Evolutionary conservation across 169 alveolate species (phyloP), one percentile per base, ranked within the genome.

Genomic region (Babesia ovata): DNA sequence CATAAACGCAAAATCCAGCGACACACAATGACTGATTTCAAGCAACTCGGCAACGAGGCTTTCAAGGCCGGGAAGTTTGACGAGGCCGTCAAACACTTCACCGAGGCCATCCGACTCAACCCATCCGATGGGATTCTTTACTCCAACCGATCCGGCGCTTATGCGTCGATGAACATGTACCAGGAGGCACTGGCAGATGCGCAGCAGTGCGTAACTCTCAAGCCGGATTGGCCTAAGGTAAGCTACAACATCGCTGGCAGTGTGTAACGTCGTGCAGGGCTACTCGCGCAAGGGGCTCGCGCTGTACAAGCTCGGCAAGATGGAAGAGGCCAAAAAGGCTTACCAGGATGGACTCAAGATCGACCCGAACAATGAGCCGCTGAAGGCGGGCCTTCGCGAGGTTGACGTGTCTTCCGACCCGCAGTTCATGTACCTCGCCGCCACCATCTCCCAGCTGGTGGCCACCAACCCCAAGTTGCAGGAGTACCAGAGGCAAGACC

Each of bases 91-190:
- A 93, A 93, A 59, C 91, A 83, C 73, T 97, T 95, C 89, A 81
- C 98, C 16, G 84, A 93, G 65, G 98, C 98, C n/a, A 96, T 97
- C 65, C 88, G 87, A 66, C 61, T 78, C n/a, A 90, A 91, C 79
- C 98, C 98, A 2, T 48, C 60, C 28, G 99, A 97, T 74, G 97
- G 92, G 70, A 95, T 96, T 10, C 91, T 96, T 10, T 96, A 95
- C 84, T 95, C 98, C 36, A 97, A 97, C 85, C 85, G 98, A 69
- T 93, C 98, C 10, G 99, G 98, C 24, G 96, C 97, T 33, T 96
- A 92, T 69, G 94, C 95, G 57, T 91, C 96, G 59, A 70, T 95
- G 59, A 63, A 86, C 36, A 84, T 91, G 76, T 95, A 77, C 77
- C 92, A 93, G 29, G 93, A 95, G 65, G 99, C 99, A 21, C 85